Conservation (phyloP, 2,329 filamentous ascomycete genomes). For the Blastomyces parvus region DNA sequence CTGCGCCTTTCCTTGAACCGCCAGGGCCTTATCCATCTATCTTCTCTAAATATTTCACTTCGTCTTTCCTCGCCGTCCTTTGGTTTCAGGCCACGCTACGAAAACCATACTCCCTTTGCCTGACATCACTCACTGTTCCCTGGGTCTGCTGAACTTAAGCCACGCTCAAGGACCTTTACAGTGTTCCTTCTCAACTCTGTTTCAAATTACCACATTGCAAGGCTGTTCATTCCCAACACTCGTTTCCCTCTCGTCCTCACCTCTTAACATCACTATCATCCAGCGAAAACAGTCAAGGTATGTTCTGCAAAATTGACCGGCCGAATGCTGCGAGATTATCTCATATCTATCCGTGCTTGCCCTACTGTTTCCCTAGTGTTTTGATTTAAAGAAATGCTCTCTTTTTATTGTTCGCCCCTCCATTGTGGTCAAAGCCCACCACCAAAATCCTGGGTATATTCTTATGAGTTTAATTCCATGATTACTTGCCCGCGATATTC, state of each 20-base stretch:
- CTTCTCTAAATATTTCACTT: conserved; percentile 1
- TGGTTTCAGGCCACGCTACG: not conserved
- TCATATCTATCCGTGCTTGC: not conserved
- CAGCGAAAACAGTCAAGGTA: not conserved
- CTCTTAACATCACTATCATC: not conserved
- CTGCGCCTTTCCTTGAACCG: not conserved
- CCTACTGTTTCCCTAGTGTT: not conserved
- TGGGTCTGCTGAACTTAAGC: conserved; percentile 1
- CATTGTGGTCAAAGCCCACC: not conserved
- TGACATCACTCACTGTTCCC: not conserved
- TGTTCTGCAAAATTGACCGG: not conserved
- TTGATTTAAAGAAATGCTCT: not conserved
- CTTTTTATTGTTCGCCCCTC: not conserved
- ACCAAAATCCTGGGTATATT: not conserved
- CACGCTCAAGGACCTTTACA: not conserved
- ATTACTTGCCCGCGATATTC: not conserved
- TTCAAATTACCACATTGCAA: not conserved
- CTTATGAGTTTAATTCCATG: not conserved
- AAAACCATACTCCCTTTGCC: not conserved
- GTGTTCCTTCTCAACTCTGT: not conserved
- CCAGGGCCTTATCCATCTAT: not conserved
- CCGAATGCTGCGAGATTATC: not conserved
- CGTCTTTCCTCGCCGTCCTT: not conserved
- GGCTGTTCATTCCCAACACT: not conserved
- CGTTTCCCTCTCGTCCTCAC: not conserved